phyloP scores from a whole-genome alignment of 2,329 filamentous ascomycete species.

The Hymenoscyphus scutula region DNA sequence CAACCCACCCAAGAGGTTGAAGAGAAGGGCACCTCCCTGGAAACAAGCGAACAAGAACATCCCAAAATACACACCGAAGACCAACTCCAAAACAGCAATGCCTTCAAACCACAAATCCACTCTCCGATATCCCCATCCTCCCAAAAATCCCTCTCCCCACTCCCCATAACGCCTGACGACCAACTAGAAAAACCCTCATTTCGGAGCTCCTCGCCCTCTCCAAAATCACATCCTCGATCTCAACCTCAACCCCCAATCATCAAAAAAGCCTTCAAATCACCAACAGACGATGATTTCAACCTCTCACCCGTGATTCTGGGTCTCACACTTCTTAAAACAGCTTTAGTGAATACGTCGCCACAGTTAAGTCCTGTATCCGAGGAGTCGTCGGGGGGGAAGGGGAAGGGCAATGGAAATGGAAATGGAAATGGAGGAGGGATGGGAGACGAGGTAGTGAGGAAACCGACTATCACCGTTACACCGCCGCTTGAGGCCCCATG shows the following conservation, averaged over 20 bases:
- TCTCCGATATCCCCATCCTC: not conserved
- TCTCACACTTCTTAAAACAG: not conserved
- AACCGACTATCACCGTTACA: not conserved
- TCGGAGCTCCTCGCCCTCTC: not conserved
- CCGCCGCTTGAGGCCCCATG: not conserved
- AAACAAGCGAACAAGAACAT: not conserved
- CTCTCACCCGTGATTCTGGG: not conserved
- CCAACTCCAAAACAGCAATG: not conserved
- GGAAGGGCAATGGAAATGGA: too few species aligned
- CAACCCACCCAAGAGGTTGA: not conserved
- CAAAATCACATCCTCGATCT: not conserved
- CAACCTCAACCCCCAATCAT: not conserved
- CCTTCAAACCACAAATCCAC: not conserved
- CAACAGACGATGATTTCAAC: not conserved
- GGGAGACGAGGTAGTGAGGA: not conserved
- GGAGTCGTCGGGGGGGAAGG: too few species aligned
- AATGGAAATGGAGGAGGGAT: not conserved
- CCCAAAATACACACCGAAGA: not conserved
- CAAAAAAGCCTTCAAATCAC: not conserved
- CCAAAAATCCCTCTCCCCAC: not conserved
- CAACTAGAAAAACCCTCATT: not conserved
- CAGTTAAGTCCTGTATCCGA: not conserved
- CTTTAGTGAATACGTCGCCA: not conserved
- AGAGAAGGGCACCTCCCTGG: too few species aligned
- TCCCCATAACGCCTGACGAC: not conserved